Base-by-base conservation (phyloP, 208 protist species). In the Trypanosoma mega region DNA sequence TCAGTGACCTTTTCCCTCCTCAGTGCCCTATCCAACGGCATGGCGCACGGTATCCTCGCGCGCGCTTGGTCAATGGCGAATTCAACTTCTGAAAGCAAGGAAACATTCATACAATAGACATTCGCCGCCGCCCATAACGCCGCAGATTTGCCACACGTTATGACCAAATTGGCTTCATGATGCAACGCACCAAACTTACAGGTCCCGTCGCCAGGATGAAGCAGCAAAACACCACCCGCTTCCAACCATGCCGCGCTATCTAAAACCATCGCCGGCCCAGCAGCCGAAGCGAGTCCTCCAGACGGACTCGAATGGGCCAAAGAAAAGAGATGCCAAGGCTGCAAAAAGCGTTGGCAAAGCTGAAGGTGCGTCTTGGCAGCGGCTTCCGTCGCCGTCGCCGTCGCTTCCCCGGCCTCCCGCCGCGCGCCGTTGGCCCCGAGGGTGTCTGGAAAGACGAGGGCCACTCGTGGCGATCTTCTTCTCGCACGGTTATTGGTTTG, bases 151-250 rank as follows among this genome's bases (percentile, higher is more conserved):
- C 85, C 81, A 51, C 78, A 86, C 7, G 79, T 71, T 21, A 92
- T 72, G 16, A 88, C 76, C 3, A 88, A 55, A 43, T 89, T 79
- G 3, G 85, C 80, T 18, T 85, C 79, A 34, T 80, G 67, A 36
- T 80, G 70, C 41, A 89, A 47, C 7, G 55, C 67, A 16, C 78
- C 72, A 3, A 89, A 60, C 50, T 68, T 65, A 29, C 81, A 72
- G n/a, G 73, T 51, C 31, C 69, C 21, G 44, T 92, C 85, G 23
- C 85, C 81, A 20, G 56, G 74, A 44, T 71, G 75, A 12, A 89
- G 56, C 12, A 92, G 70, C 23, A 89, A 50, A 47, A 89, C 60
- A 3, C 85, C 85, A 33, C 85, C 85, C 9, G 63, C 27, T 57
- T 82, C 68, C 14, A 74, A 33, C 85, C 80, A 87, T 7, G 53